Evolutionary conservation across 1,284 basidiomycete species (phyloP).

Genomic region (Erythrobasidium hasegawianum): DNA sequence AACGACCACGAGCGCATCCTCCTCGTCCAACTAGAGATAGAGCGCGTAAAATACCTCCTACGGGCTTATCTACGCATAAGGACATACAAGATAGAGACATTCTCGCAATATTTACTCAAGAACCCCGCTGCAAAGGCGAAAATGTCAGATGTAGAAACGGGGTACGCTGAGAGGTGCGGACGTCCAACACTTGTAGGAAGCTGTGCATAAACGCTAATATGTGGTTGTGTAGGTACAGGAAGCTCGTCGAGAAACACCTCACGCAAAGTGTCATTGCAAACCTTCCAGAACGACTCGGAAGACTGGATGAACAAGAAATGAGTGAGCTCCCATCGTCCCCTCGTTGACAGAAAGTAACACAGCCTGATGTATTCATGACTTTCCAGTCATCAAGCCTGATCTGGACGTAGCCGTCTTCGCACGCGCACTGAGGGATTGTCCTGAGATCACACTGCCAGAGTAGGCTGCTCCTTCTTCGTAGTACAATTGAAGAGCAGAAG

Average conservation of each 20-base stretch:
- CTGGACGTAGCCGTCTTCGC: constrained; percentile 36
- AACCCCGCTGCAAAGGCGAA: constrained; percentile 54
- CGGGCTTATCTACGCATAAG: constrained; percentile 80
- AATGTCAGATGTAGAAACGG: constrained; percentile 29
- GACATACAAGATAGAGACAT: constrained; percentile 85
- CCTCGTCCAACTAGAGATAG: constrained; percentile 86
- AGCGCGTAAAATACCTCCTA: constrained; percentile 83
- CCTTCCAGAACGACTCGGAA: constrained; percentile 19
- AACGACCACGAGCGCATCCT: constrained; percentile 87
- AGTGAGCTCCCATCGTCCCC: constrained; percentile 16
- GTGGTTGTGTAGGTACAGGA: constrained; percentile 23
- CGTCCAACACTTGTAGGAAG: not conserved
- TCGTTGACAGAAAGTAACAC: not conserved
- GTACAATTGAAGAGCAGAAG: not conserved
- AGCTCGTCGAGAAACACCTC: constrained; percentile 17
- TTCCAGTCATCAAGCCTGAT: constrained; percentile 34
- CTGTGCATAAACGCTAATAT: not conserved
- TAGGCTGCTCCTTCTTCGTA: not conserved
- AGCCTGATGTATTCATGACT: not conserved
- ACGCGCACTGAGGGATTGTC: constrained; percentile 25
- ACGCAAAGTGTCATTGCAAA: constrained; percentile 15
- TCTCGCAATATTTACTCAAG: constrained; percentile 67
- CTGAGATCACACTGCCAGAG: constrained; percentile 33
- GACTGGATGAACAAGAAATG: constrained; percentile 35
- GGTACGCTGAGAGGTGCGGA: constrained; percentile 18